Conservation (phyloP, 2,329 filamentous ascomycete species). For the Aspergillus calidoustus region DNA sequence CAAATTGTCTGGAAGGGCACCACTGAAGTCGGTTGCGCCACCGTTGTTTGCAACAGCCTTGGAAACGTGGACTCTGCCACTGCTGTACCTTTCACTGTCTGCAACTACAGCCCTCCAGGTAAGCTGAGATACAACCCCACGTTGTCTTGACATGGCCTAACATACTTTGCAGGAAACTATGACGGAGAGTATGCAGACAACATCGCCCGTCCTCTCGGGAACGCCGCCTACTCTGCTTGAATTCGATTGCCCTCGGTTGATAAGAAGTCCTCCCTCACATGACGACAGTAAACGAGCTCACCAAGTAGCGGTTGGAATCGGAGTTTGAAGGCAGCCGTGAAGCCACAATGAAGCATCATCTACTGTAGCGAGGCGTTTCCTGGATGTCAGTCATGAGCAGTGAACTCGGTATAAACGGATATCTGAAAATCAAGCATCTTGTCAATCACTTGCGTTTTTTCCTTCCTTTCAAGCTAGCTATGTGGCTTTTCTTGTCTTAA, state of each 20-base stretch:
- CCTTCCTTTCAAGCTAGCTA: slow-evolving; percentile 9
- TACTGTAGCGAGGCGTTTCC: slow-evolving; percentile 1
- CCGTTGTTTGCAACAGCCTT: slow-evolving; percentile 50
- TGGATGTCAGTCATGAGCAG: slow-evolving; percentile 9
- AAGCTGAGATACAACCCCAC: slow-evolving; percentile 41
- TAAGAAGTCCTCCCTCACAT: not conserved
- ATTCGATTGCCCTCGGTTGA: slow-evolving; percentile 11
- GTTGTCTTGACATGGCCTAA: not conserved
- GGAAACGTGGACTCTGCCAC: slow-evolving; percentile 47
- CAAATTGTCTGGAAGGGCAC: slow-evolving; percentile 74
- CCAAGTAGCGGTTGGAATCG: not conserved
- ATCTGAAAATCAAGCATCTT: slow-evolving; percentile 1
- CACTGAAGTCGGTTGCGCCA: slow-evolving; percentile 66
- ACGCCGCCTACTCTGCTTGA: slow-evolving; percentile 41
- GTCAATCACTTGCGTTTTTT: slow-evolving; percentile 15
- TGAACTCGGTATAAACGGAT: slow-evolving; percentile 9
- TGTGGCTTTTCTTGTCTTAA: not conserved
- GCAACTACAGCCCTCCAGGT: slow-evolving; percentile 82
- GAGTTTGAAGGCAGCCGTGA: not conserved
- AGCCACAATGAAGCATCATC: not conserved
- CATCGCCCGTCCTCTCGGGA: slow-evolving; percentile 50
- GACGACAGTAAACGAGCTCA: slow-evolving; percentile 6
- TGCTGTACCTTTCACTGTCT: slow-evolving; percentile 75
- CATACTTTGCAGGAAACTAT: slow-evolving; percentile 55
- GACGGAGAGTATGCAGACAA: slow-evolving; percentile 58